A percentile compares a stretch with the other conserved stretches of the same genome.
phyloP scores from a whole-genome alignment of 1,284 basidiomycete species.

The Coriolopsis trogii region DNA sequence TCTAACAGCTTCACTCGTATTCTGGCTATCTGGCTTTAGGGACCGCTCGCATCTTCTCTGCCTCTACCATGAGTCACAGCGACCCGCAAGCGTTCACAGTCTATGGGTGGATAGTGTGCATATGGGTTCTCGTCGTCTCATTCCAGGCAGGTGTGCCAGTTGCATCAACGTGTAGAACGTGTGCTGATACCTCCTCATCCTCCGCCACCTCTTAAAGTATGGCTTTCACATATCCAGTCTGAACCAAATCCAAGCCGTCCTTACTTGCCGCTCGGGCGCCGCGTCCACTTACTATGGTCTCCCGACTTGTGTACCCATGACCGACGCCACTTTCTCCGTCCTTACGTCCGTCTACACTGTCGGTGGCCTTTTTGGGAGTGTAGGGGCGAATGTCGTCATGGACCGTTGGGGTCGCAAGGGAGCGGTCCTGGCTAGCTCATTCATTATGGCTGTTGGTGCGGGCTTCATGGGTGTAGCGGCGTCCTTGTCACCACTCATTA shows the following conservation, averaged over 20 bases:
- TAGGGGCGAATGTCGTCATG: constrained; percentile 72
- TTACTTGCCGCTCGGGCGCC: constrained; percentile 58
- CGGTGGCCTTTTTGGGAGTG: constrained; percentile 84
- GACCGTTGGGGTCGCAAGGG: constrained; percentile 70
- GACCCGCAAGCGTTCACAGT: constrained; percentile 47
- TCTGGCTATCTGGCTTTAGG: too few relatives aligned
- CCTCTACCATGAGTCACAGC: constrained; percentile 18
- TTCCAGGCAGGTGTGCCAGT: constrained; percentile 54
- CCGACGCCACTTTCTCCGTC: constrained; percentile 73
- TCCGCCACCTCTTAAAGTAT: too few relatives aligned
- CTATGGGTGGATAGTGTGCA: constrained; percentile 63
- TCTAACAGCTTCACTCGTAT: too few relatives aligned
- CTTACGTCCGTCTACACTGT: constrained; percentile 86
- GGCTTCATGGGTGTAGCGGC: constrained; percentile 66
- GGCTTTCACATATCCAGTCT: constrained; percentile 86
- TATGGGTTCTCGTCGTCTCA: constrained; percentile 64
- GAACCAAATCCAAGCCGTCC: constrained; percentile 81
- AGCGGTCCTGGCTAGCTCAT: constrained; percentile 61
- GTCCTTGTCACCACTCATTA: constrained; percentile 56
- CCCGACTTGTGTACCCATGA: constrained; percentile 78
- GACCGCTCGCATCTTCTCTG: neutral
- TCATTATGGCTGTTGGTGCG: constrained; percentile 62
- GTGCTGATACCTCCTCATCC: too few relatives aligned
- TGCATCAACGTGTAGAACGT: too few relatives aligned
- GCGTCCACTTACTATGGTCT: constrained; percentile 37